A percentile compares a stretch with the other conserved stretches of the same genome.
Conservation (phyloP, 495 filamentous ascomycete species). For the Podospora appendiculata region DNA sequence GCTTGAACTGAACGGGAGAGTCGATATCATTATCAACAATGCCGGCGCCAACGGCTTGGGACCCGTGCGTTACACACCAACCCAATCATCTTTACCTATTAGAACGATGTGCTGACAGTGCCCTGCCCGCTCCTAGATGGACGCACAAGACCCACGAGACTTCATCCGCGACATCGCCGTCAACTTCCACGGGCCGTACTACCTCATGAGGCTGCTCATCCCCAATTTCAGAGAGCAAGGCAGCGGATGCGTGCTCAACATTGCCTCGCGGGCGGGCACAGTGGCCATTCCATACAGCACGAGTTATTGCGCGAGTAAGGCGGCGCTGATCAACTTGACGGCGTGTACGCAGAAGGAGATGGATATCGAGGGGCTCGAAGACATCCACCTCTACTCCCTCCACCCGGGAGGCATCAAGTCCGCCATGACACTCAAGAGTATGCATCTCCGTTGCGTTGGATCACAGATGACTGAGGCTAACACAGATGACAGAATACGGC, state of each 20-base stretch:
- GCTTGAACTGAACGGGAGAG: slow-evolving; percentile 4
- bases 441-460: background rate
- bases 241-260: slow-evolving; percentile 25
- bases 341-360: slow-evolving; percentile 23
- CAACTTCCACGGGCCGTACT: slow-evolving; percentile 45
- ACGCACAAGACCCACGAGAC: slow-evolving; percentile 16
- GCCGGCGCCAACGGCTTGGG: slow-evolving; percentile 24
- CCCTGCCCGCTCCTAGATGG: slow-evolving; percentile 2
- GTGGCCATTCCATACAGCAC: slow-evolving; percentile 23
- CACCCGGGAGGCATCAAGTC: slow-evolving; percentile 28
- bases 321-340: slow-evolving; percentile 28
- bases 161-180: slow-evolving; percentile 54
- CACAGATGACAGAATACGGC: slow-evolving; percentile 16
- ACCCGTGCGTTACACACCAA: slow-evolving; percentile 7
- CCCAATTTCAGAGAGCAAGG: slow-evolving; percentile 16
- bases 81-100: too few relatives aligned
- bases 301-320: slow-evolving; percentile 27
- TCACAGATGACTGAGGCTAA: too few relatives aligned
- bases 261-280: slow-evolving; percentile 25
- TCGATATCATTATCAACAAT: slow-evolving; percentile 26
- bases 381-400: slow-evolving; percentile 24
- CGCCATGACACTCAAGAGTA: slow-evolving; percentile 24
- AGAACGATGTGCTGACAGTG: too few relatives aligned
- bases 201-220: slow-evolving; percentile 23
- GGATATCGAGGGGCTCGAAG: slow-evolving; percentile 19